phyloP scores from a whole-genome alignment of 164 flowering plant species.

The Aristolochia fimbriata region DNA sequence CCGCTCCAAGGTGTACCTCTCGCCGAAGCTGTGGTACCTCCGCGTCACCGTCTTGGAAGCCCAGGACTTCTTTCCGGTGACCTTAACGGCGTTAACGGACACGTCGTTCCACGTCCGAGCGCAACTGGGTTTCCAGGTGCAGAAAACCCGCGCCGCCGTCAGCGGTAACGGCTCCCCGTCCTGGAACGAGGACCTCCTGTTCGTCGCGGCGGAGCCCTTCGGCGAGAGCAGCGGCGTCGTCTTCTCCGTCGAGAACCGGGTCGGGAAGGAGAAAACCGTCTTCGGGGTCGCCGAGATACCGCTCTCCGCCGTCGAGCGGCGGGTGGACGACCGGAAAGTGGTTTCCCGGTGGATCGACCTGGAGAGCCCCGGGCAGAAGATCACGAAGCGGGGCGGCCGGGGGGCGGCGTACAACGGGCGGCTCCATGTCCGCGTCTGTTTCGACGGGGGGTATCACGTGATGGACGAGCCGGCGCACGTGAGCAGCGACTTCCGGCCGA shows the following conservation, averaged over 20 bases:
- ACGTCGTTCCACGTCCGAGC: conserved; percentile 42
- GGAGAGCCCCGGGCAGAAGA: conserved; percentile 25
- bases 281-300: conserved; percentile 46
- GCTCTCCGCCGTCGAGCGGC: conserved; percentile 53
- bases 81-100: conserved; percentile 20
- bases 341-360: conserved; percentile 60
- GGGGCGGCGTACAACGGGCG: conserved; percentile 36
- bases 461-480: conserved; percentile 77
- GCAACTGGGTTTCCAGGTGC: conserved; percentile 58
- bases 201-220: conserved; percentile 88
- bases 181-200: conserved; percentile 81
- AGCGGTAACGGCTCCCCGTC: conserved; percentile 46
- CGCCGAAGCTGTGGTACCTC: conserved; percentile 88
- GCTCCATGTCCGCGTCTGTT: conserved; percentile 56
- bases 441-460: conserved; percentile 95
- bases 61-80: conserved; percentile 39
- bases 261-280: conserved; percentile 28
- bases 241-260: conserved; percentile 39
- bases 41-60: conserved; percentile 70
- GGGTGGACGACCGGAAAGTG: conserved; percentile 78
- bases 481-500: conserved; percentile 79
- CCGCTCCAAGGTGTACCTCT: conserved; percentile 57
- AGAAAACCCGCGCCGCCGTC: conserved; percentile 38
- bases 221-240: conserved; percentile 34
- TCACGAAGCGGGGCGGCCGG: conserved; percentile 10